Base-by-base conservation (phyloP, 108 stramenopile genomes). In the Bacterosira constricta region DNA sequence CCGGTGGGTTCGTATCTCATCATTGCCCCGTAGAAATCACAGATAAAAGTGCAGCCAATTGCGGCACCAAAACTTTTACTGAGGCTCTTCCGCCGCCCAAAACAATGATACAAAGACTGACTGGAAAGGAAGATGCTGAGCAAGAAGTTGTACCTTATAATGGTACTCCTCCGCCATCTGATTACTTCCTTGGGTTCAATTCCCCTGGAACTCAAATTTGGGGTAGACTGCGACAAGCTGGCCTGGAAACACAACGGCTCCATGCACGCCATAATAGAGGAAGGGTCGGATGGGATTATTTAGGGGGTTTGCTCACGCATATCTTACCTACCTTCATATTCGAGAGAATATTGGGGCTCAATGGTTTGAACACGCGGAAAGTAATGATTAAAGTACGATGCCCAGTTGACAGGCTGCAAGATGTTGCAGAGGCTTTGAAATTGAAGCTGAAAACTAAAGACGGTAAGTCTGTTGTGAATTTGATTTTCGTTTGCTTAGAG, bases 361-460 rank as follows among this genome's bases (percentile, higher is more conserved):
- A n/a, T n/a, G n/a, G n/a, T n/a, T 64, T 92, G 53, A 92, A 96
- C 61, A 87, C 86, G 10, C 69, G 69, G 32, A 71, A 85, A 25
- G 94, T 97, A 6, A 90, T 97, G 90, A 81, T 97, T 18, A 97
- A 97, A 73, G 75, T 96, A 10, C 83, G 90, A 32, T 96, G 95
- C 51, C 95, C 95, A 13, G 79, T 79, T 15, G 90, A 96, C 60
- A 87, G 95, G 36, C 73, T 96, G 25, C 85, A 87, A 60, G 95
- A 97, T 77, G 91, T 97, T 51, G 96, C 96, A 13, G 93, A 97
- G 75, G 94, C 93, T 8, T 69, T 97, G 35, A 79, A 88, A 44
- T 32, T 97, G 38, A 93, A 92, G 71, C 67, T 97, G 70, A 86
- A 85, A 53, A 90, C 88, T 6, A 73, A 68, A 53, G 90, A 93